Percentiles rank a stretch among this genome's conserved stretches.
Conservation (phyloP, 169 alveolate species). For the Fabrea salina region DNA sequence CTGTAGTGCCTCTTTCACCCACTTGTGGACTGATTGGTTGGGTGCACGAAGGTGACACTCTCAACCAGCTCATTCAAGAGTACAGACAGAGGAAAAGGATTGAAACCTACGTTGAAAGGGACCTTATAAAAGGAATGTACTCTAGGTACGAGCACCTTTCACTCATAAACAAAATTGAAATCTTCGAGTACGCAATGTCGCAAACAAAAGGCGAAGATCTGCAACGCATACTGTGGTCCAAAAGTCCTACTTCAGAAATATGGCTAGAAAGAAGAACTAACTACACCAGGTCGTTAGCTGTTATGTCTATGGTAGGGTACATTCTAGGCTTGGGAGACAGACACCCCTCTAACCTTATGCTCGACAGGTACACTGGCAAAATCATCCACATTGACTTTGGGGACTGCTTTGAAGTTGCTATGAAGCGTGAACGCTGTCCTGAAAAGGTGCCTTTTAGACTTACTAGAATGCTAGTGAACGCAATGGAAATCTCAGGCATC, state of each 20-base stretch:
- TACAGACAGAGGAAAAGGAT: conserved; percentile 72
- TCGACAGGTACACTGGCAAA: conserved; percentile 88
- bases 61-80: conserved; percentile 78
- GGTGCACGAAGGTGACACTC: conserved; percentile 89
- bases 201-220: conserved; percentile 63
- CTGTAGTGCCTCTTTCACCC: conserved; percentile 88
- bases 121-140: conserved; percentile 73
- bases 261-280: conserved; percentile 90
- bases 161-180: conserved; percentile 81
- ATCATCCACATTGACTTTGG: conserved; percentile 97
- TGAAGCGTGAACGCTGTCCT: conserved; percentile 92
- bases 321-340: conserved; percentile 97
- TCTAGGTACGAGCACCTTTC: conserved; percentile 75
- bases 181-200: conserved; percentile 71
- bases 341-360: conserved; percentile 95
- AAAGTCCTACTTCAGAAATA: conserved; percentile 81
- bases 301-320: conserved; percentile 96
- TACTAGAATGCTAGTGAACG: conserved; percentile 94
- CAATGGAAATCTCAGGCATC: conserved; percentile 86
- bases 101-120: conserved; percentile 81
- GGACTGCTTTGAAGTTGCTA: conserved; percentile 96
- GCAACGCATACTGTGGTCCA: conserved; percentile 81
- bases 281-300: conserved; percentile 89
- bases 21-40: conserved; percentile 93
- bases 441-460: conserved; percentile 97